Conservation (phyloP, 257 asterid genomes). For the Nicotiana noctiflora region DNA sequence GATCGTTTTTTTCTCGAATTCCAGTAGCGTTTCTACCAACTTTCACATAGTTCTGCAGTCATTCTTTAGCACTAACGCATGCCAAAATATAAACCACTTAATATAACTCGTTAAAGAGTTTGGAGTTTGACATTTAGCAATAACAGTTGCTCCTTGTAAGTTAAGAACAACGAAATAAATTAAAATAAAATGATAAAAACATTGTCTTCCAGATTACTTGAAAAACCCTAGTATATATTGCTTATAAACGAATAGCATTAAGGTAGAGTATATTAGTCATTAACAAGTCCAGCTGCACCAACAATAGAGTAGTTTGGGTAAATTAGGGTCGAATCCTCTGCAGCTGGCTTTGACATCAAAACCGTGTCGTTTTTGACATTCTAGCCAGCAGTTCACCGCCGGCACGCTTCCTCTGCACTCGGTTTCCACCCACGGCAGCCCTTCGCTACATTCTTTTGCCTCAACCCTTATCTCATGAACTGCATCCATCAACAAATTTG, state of each 20-base stretch:
- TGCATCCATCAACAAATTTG: neutral
- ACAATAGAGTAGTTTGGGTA: neutral
- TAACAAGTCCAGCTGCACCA: neutral
- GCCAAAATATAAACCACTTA: no score
- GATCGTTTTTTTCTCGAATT: no score
- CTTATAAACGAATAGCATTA: neutral
- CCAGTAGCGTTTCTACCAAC: no score
- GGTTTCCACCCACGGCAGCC: neutral
- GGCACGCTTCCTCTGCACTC: neutral
- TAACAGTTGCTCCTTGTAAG: neutral
- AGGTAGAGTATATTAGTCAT: neutral
- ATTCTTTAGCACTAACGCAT: no score
- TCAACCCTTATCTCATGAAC: neutral
- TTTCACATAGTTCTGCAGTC: no score
- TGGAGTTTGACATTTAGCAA: no score
- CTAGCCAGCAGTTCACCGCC: neutral
- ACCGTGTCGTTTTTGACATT: constrained; percentile 1
- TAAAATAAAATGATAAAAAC: no score
- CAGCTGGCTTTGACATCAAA: neutral
- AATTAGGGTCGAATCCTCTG: neutral
- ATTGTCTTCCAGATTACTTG: neutral
- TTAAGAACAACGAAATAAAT: neutral
- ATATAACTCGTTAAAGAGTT: no score
- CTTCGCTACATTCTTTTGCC: constrained; percentile 3
- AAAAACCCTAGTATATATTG: neutral